Percentiles rank a stretch among this genome's conserved stretches.
Evolutionary conservation across 768 basidiomycete genomes (phyloP).

Genomic region (Boletus barrowsii): DNA sequence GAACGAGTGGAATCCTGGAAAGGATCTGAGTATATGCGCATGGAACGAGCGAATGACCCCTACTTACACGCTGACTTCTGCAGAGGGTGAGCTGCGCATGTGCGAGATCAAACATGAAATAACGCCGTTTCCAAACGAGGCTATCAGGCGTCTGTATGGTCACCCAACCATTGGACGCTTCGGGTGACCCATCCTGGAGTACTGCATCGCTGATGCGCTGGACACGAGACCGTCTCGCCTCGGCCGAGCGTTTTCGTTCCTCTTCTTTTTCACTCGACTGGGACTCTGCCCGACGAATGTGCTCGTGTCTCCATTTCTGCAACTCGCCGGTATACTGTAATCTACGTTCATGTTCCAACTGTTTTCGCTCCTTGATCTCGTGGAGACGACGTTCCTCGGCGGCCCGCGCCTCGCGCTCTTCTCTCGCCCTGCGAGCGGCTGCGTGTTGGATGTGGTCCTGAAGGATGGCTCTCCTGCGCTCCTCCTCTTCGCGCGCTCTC

Average conservation of each 20-base stretch:
- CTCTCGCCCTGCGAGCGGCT: constrained; percentile 34
- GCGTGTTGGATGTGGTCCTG: constrained; percentile 41
- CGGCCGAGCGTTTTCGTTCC: constrained; percentile 37
- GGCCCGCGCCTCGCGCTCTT: constrained; percentile 38
- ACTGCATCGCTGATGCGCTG: constrained; percentile 46
- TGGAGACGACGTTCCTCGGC: constrained; percentile 44
- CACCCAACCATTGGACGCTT: constrained; percentile 54
- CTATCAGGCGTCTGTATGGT: constrained; percentile 55
- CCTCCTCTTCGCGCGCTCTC: constrained; percentile 40
- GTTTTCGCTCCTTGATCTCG: constrained; percentile 49
- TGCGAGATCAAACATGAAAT: constrained; percentile 50
- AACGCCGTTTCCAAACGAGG: constrained; percentile 63
- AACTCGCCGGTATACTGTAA: constrained; percentile 48
- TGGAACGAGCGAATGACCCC: no score
- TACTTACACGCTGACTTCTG: constrained; percentile 48
- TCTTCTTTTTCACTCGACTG: constrained; percentile 45
- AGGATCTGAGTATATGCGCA: constrained; percentile 1
- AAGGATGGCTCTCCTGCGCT: constrained; percentile 39
- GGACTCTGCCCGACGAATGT: constrained; percentile 43
- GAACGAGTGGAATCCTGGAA: constrained; percentile 29
- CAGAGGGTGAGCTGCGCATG: constrained; percentile 45
- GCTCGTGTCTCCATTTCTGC: constrained; percentile 53
- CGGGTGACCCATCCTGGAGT: constrained; percentile 38
- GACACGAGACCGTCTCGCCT: constrained; percentile 38
- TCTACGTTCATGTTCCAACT: constrained; percentile 45